These are phyloP conservation scores for Rhizopogon parksii DNA, from an alignment of 1,284 basidiomycete species.

Conservation along the genomic window DNA sequence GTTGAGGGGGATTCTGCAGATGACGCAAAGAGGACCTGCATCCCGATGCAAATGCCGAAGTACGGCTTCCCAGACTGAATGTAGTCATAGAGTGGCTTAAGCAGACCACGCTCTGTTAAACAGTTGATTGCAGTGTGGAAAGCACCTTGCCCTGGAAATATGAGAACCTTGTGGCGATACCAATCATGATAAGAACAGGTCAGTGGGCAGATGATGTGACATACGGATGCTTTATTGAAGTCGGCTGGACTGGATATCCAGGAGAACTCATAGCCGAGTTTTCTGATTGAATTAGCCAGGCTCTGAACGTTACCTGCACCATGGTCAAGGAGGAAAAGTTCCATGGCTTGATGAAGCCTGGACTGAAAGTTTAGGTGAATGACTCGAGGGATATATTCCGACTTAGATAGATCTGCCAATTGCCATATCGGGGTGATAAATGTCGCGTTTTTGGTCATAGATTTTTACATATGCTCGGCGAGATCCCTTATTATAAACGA, in stretches of 20 bases:
- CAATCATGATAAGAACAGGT: slow-evolving; percentile 13
- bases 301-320: slow-evolving; percentile 93
- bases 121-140: slow-evolving; percentile 86
- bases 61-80: slow-evolving; percentile 89
- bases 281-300: slow-evolving; percentile 87
- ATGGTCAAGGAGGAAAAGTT: slow-evolving; percentile 88
- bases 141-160: slow-evolving; percentile 98
- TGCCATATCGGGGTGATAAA: slow-evolving; percentile 9
- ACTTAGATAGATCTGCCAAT: too few species aligned
- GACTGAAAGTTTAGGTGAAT: not conserved
- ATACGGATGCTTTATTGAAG: slow-evolving; percentile 84
- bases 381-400: not conserved
- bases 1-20: slow-evolving; percentile 67
- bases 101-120: slow-evolving; percentile 68
- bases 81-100: slow-evolving; percentile 79
- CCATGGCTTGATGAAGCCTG: slow-evolving; percentile 33
- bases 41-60: slow-evolving; percentile 97
- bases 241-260: slow-evolving; percentile 88
- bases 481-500: slow-evolving; percentile 17
- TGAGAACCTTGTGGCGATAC: slow-evolving; percentile 61
- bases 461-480: not conserved
- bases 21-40: slow-evolving; percentile 89
- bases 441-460: slow-evolving; percentile 2
- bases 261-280: slow-evolving; percentile 83
- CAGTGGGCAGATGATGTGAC: slow-evolving; percentile 29